Percentiles rank a stretch among this genome's conserved stretches.
Evolutionary conservation across 2,329 filamentous ascomycete species (phyloP).

Genomic region (Trichoderma guizhouense): DNA sequence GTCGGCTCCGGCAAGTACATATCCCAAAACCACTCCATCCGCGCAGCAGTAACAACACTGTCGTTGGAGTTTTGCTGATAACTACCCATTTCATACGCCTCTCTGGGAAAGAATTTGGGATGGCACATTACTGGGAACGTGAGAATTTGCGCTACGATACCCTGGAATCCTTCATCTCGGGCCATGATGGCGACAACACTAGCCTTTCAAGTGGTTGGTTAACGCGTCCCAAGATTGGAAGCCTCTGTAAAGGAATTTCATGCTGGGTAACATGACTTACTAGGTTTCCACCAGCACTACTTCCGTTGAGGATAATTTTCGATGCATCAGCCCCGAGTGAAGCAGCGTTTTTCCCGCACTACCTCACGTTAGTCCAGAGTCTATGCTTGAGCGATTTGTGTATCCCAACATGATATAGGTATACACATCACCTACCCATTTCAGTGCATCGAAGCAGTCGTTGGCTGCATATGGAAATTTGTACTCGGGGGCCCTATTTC

Average conservation of each 20-base stretch:
- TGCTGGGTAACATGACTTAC: conserved; percentile 23
- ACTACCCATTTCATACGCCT: background rate
- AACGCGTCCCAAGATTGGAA: background rate
- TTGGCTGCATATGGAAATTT: background rate
- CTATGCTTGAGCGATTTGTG: background rate
- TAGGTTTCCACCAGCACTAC: conserved; percentile 36
- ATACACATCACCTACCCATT: background rate
- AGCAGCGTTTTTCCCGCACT: background rate
- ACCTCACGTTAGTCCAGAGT: background rate
- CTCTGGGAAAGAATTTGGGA: background rate
- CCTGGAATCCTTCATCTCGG: background rate
- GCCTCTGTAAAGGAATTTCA: background rate
- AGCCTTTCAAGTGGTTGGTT: background rate
- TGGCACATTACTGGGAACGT: background rate
- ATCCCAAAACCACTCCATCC: background rate
- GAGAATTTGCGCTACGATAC: background rate
- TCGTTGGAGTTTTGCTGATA: background rate
- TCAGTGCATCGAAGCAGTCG: background rate
- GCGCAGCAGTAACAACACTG: background rate
- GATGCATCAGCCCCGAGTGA: conserved; percentile 33
- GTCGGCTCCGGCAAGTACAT: background rate
- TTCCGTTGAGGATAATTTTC: conserved; percentile 35
- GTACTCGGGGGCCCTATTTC: background rate
- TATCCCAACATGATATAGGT: background rate
- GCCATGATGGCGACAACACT: background rate